Conservation (phyloP, 768 basidiomycete genomes). For the Cystobasidium onofrii region DNA sequence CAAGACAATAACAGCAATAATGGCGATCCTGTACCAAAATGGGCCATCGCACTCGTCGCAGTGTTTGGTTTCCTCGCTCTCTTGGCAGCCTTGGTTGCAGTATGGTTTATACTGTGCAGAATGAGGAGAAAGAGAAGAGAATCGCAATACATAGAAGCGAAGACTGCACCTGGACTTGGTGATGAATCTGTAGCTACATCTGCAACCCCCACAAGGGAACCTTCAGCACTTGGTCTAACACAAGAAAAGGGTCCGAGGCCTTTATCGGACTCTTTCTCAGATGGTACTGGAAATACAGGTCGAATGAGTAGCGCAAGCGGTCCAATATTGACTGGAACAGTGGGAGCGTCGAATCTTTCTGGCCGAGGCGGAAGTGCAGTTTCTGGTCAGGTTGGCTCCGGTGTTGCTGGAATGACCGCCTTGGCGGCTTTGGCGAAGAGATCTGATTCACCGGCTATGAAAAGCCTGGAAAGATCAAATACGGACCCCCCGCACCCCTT, state of each 20-base stretch:
- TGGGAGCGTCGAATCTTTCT: not conserved
- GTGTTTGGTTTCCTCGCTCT: conserved; percentile 59
- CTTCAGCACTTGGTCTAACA: conserved; percentile 41
- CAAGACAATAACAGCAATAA: not conserved
- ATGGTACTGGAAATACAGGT: conserved; percentile 47
- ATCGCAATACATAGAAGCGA: not conserved
- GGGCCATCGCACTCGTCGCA: conserved; percentile 27
- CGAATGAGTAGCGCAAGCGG: not conserved
- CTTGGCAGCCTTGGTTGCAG: conserved; percentile 58
- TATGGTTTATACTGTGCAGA: conserved; percentile 65
- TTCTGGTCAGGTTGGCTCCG: not conserved
- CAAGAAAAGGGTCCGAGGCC: not conserved
- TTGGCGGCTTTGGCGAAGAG: not conserved
- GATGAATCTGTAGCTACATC: conserved; percentile 38
- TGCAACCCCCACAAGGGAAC: not conserved
- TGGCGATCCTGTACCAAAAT: conserved; percentile 1
- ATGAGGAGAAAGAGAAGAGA: conserved; percentile 49
- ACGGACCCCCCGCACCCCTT: not conserved
- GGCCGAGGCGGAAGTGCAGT: not conserved
- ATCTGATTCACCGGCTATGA: not conserved
- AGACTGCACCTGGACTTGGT: conserved; percentile 32
- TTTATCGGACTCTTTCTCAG: conserved; percentile 53
- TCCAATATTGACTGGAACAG: no score
- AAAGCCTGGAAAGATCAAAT: not conserved
- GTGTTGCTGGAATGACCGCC: not conserved